A percentile compares a stretch with the other conserved stretches of the same genome.
phyloP scores from a whole-genome alignment of 106 monocot species.

The Platanthera zijinensis region DNA sequence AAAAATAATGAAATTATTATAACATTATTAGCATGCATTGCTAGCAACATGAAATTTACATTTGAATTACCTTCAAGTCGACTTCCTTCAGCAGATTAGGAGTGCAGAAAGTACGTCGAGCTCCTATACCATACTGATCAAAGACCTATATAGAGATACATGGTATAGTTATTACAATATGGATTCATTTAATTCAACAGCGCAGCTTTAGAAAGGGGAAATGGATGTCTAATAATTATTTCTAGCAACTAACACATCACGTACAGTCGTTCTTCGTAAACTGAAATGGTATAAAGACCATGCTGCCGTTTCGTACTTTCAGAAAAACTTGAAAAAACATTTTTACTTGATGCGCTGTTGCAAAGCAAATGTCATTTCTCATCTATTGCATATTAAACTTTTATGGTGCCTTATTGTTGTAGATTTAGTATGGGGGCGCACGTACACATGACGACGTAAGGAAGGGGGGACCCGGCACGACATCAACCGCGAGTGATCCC shows the following conservation, averaged over 20 bases:
- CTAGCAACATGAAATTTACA: background rate
- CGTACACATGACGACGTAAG: too few relatives aligned
- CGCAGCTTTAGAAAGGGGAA: background rate
- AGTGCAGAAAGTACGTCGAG: conserved; percentile 31
- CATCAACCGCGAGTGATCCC: too few relatives aligned
- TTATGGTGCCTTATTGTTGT: too few relatives aligned
- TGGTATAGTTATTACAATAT: background rate
- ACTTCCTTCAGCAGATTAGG: conserved; percentile 51
- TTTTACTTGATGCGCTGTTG: background rate
- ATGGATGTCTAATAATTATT: background rate
- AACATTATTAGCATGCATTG: background rate
- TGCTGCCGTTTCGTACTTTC: background rate
- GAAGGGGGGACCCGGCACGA: too few relatives aligned
- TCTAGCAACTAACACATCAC: background rate
- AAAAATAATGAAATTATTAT: background rate
- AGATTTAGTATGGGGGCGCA: too few relatives aligned
- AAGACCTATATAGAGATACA: conserved; percentile 34
- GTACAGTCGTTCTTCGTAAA: background rate
- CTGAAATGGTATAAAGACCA: background rate
- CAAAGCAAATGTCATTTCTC: background rate
- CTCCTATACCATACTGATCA: conserved; percentile 66
- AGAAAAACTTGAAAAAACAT: background rate
- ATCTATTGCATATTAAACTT: conserved; percentile 3
- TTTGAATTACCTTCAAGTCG: conserved; percentile 44
- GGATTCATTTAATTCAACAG: background rate